A percentile compares a stretch with the other conserved stretches of the same genome.
Conservation (phyloP, 768 basidiomycete genomes). For the Russula sp. region DNA sequence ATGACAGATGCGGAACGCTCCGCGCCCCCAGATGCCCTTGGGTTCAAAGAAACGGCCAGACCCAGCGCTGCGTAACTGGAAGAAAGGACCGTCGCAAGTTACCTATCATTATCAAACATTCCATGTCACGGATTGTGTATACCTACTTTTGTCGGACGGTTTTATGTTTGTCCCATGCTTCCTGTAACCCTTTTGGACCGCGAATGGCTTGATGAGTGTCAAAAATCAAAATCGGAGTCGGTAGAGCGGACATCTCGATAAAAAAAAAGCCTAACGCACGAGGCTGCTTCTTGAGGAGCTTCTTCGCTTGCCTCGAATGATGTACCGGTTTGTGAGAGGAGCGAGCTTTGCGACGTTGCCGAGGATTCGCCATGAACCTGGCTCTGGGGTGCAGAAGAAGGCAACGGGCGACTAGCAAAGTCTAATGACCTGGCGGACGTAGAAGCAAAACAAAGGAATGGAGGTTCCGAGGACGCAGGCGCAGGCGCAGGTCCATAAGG, state of each 20-base stretch:
- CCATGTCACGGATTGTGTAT: conserved; percentile 8
- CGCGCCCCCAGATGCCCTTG: conserved; percentile 60
- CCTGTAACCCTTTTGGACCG: conserved; percentile 74
- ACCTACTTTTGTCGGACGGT: conserved; percentile 91
- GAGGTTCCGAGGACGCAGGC: conserved; percentile 7
- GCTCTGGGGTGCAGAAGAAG: background rate
- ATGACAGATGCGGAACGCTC: conserved; percentile 37
- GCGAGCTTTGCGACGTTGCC: conserved; percentile 81
- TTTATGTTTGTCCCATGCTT: conserved; percentile 82
- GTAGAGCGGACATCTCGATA: conserved; percentile 13
- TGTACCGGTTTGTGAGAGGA: conserved; percentile 73
- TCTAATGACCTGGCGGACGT: conserved; percentile 13
- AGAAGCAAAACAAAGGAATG: conserved; percentile 8
- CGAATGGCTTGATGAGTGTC: conserved; percentile 52
- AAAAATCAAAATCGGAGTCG: conserved; percentile 14
- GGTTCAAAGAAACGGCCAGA: conserved; percentile 62
- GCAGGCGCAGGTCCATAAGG: background rate
- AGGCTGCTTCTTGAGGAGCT: conserved; percentile 71
- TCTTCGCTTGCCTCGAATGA: conserved; percentile 69
- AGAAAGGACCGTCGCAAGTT: conserved; percentile 17
- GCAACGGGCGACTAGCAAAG: background rate
- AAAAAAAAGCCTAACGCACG: conserved; percentile 40
- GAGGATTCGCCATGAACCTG: conserved; percentile 79
- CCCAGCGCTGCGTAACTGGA: conserved; percentile 72
- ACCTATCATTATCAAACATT: conserved; percentile 20